These are phyloP conservation scores for Blastomyces emzantsi DNA, from an alignment of 2,329 filamentous ascomycete genomes.

Conservation along the genomic window DNA sequence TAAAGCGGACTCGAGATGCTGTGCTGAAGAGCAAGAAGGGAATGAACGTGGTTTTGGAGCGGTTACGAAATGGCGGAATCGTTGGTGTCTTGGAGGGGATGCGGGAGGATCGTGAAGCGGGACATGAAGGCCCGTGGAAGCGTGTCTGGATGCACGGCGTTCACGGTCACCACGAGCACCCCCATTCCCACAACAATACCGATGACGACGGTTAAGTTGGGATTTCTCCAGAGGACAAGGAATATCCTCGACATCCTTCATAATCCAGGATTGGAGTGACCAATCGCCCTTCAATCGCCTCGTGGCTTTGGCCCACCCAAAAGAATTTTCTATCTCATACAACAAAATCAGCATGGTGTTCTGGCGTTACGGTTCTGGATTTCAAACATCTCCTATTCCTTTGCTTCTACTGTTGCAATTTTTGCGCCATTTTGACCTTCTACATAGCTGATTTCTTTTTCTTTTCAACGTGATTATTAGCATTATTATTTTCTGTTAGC, in stretches of 20 bases:
- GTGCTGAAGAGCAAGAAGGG: constrained; percentile 55
- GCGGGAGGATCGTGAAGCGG: constrained; percentile 49
- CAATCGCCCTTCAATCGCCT: neutral
- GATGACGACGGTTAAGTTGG: constrained; percentile 7
- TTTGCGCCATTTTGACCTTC: neutral
- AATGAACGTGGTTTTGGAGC: constrained; percentile 57
- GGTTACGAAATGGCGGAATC: constrained; percentile 55
- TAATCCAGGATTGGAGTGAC: neutral
- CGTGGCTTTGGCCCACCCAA: neutral
- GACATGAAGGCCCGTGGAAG: constrained; percentile 35
- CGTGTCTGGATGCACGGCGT: constrained; percentile 33
- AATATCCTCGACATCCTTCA: neutral
- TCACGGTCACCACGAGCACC: constrained; percentile 11
- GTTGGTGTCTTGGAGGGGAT: constrained; percentile 63
- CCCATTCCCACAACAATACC: constrained; percentile 6
- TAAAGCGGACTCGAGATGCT: constrained; percentile 51
- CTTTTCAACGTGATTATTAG: neutral
- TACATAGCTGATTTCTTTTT: neutral
- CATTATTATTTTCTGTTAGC: neutral
- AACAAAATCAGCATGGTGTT: constrained; percentile 8
- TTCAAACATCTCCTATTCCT: constrained; percentile 6
- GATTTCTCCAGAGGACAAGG: neutral
- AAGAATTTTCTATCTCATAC: neutral
- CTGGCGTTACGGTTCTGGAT: constrained; percentile 6
- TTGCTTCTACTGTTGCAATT: neutral